Evolutionary conservation across 2,329 filamentous ascomycete species (phyloP).

Genomic region (Exophiala sp.): DNA sequence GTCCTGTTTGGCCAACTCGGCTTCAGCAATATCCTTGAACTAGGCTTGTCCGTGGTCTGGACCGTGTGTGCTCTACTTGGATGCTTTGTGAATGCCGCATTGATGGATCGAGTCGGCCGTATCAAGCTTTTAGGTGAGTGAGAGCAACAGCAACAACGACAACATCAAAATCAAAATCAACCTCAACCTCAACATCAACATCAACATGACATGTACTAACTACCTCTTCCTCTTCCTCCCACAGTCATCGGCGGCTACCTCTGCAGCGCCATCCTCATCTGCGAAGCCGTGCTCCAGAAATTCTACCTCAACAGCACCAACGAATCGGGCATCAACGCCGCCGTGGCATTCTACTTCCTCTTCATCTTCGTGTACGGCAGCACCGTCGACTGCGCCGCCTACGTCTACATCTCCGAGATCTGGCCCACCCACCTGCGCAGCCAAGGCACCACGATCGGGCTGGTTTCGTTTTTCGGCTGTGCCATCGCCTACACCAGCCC

Average conservation of each 20-base stretch:
- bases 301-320: constrained; percentile 34
- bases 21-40: constrained; percentile 12
- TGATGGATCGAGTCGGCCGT: constrained; percentile 28
- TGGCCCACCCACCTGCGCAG: constrained; percentile 21
- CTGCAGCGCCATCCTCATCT: constrained; percentile 35
- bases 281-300: constrained; percentile 35
- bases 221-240: background rate
- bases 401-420: constrained; percentile 20
- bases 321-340: constrained; percentile 30
- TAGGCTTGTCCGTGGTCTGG: constrained; percentile 12
- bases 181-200: constrained; percentile 9
- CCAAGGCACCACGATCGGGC: constrained; percentile 12
- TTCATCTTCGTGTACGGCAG: constrained; percentile 38
- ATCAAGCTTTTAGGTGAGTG: constrained; percentile 13
- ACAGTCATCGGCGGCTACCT: constrained; percentile 37
- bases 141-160: background rate
- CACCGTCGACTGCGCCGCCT: constrained; percentile 14
- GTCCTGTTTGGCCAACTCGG: constrained; percentile 14
- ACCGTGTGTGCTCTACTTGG: constrained; percentile 30
- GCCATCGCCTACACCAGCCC: constrained; percentile 10
- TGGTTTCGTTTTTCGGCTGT: constrained; percentile 9
- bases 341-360: constrained; percentile 39
- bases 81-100: constrained; percentile 29
- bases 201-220: constrained; percentile 3
- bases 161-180: no score